Base-by-base conservation (phyloP, 441 rosid species). In the Melastoma candidum region DNA sequence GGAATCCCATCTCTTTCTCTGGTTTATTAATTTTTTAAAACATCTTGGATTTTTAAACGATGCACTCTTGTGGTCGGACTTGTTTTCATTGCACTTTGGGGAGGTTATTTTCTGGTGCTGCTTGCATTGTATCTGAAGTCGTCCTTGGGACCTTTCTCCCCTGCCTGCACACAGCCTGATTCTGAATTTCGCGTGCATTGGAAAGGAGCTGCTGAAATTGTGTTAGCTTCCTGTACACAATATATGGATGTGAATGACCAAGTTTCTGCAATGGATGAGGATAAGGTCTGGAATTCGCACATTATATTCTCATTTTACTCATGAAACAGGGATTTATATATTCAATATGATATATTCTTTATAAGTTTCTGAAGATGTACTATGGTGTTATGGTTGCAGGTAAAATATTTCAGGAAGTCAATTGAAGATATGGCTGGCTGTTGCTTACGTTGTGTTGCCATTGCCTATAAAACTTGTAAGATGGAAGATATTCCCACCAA, bases 191-290 rank as follows among this genome's bases (percentile, higher is more conserved):
- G 47, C 66, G 73, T 93, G 74, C 87, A 93, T 69, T 93, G 97
- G 98, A 93, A 93, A 76, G 98, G 98, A 12, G 98, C 95, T 58
- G 98, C 98, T 26, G 98, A 93, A 78, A 81, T 93, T 67, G 88
- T 88, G 56, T 66, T 93, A 57, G 78, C 80, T 39, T 79, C 81
- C 36, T 88, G 98, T 67, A 64, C 90, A 24, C 29, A 58, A 46
- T 92, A 75, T 71, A 68, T 81, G 66, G 79, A 82, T 53, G 49
- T 57, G 56, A 73, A 71, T 69, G 95, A 65, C 61, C 32, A 48
- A 25, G 27, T 65, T 60, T 68, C 66, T 44, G 67, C 73, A 41
- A 69, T 92, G 80, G 79, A 79, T 66, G 79, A 74, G 63, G 74
- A 76, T 27, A 81, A 77, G 98, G 98, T 84, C 57, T 0, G 74